Evolutionary conservation across 2,329 filamentous ascomycete species (phyloP).

Genomic region (Cladosporium sp.): DNA sequence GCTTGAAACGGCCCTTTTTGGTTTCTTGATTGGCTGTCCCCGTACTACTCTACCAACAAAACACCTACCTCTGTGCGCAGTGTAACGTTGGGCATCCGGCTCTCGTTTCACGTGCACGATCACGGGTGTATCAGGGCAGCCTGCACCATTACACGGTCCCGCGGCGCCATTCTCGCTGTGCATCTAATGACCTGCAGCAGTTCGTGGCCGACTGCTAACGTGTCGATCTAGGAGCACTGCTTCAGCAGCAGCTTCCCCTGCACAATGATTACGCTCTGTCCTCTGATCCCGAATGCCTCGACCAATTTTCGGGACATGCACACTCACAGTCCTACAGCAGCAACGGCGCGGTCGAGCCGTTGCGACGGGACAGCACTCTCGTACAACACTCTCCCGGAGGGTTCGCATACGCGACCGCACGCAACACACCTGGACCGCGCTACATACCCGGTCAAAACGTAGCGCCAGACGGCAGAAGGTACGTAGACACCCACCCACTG

Average conservation of each 20-base stretch:
- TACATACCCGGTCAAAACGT: constrained; percentile 55
- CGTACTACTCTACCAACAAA: constrained; percentile 20
- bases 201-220: constrained; percentile 44
- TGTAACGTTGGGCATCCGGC: constrained; percentile 32
- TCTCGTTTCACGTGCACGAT: constrained; percentile 27
- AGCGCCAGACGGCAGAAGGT: constrained; percentile 54
- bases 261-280: constrained; percentile 46
- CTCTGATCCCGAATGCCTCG: constrained; percentile 50
- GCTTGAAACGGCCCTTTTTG: constrained; percentile 20
- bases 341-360: constrained; percentile 49
- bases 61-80: constrained; percentile 18
- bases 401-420: constrained; percentile 49
- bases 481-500: constrained; percentile 44
- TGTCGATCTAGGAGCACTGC: constrained; percentile 44
- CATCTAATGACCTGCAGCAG: constrained; percentile 21
- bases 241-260: constrained; percentile 48
- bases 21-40: not conserved
- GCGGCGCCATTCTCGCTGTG: constrained; percentile 19
- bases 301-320: constrained; percentile 49
- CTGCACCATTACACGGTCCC: constrained; percentile 10
- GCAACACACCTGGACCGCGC: constrained; percentile 47
- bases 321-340: constrained; percentile 48
- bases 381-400: constrained; percentile 49
- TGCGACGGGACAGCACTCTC: constrained; percentile 54
- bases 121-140: constrained; percentile 12